phyloP scores from a whole-genome alignment of 2,329 filamentous ascomycete genomes.

The Colletotrichum cuscutae region DNA sequence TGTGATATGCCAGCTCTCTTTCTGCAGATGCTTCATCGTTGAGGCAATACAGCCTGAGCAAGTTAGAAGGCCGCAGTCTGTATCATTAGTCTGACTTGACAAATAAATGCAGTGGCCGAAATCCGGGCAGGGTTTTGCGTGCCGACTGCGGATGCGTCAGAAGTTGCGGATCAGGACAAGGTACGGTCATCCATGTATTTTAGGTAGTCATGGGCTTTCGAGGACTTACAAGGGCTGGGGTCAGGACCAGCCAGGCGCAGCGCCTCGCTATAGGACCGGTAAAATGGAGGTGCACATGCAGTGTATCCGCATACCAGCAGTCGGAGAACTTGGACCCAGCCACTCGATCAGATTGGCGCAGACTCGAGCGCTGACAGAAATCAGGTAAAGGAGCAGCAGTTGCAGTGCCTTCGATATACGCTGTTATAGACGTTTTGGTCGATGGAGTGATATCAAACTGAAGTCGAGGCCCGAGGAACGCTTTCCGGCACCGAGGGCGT shows the following conservation, averaged over 20 bases:
- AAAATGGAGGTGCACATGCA: constrained; percentile 40
- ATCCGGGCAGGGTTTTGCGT: background rate
- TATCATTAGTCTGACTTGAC: background rate
- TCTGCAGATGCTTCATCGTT: background rate
- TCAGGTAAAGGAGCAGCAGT: background rate
- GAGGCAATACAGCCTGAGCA: background rate
- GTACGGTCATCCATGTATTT: constrained; percentile 32
- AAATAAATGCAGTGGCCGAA: background rate
- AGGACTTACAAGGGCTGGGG: constrained; percentile 33
- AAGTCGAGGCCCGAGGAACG: background rate
- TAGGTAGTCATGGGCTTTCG: constrained; percentile 27
- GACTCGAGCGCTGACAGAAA: background rate
- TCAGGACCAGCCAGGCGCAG: constrained; percentile 46
- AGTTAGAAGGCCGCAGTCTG: background rate
- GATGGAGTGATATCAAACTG: background rate
- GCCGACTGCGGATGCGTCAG: background rate
- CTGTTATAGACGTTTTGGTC: background rate
- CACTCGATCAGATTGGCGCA: background rate
- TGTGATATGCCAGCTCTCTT: background rate
- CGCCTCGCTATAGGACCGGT: constrained; percentile 44
- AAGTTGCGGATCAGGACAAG: background rate
- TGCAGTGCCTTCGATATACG: background rate
- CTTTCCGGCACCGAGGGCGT: background rate
- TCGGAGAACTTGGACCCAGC: background rate
- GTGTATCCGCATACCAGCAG: constrained; percentile 11